A percentile compares a stretch with the other conserved stretches of the same genome.
These are phyloP conservation scores for Myxozyma sirexii DNA, from an alignment of 805 yeast species.

Conservation along the genomic window DNA sequence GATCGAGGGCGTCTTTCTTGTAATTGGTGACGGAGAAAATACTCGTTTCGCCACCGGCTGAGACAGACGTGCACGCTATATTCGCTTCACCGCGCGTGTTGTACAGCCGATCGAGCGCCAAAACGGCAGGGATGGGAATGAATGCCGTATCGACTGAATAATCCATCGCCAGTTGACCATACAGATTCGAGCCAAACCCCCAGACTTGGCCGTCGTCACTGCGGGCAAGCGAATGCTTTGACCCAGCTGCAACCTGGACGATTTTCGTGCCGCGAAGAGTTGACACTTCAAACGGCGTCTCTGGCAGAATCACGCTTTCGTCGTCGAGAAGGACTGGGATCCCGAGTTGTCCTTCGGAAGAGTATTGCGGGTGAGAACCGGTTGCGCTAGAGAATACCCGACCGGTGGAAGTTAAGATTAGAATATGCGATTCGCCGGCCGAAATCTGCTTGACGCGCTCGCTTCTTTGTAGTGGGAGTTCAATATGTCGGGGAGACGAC, in stretches of 20 bases:
- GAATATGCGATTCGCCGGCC: conserved; percentile 69
- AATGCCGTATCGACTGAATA: conserved; percentile 67
- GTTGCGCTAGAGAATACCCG: conserved; percentile 66
- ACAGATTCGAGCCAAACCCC: conserved; percentile 82
- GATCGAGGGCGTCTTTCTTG: conserved; percentile 39
- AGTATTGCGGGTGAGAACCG: conserved; percentile 46
- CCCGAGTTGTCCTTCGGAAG: conserved; percentile 80
- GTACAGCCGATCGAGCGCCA: conserved; percentile 50
- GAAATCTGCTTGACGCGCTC: conserved; percentile 58
- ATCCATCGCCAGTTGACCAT: conserved; percentile 81
- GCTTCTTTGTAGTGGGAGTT: conserved; percentile 42
- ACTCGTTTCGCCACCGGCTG: conserved; percentile 73
- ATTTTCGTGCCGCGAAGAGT: conserved; percentile 59
- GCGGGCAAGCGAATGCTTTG: conserved; percentile 69
- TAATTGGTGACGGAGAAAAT: conserved; percentile 46
- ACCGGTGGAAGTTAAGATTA: conserved; percentile 62
- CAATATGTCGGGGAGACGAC: conserved; percentile 6
- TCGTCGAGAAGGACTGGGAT: conserved; percentile 45
- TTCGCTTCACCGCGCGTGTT: conserved; percentile 49
- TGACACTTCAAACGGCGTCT: conserved; percentile 54
- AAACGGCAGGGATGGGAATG: conserved; percentile 67
- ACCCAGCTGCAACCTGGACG: conserved; percentile 69
- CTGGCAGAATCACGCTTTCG: conserved; percentile 11
- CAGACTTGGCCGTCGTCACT: conserved; percentile 70
- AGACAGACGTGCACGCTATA: conserved; percentile 50